Base-by-base conservation (phyloP, 768 basidiomycete genomes). In the Suillus alpinus region DNA sequence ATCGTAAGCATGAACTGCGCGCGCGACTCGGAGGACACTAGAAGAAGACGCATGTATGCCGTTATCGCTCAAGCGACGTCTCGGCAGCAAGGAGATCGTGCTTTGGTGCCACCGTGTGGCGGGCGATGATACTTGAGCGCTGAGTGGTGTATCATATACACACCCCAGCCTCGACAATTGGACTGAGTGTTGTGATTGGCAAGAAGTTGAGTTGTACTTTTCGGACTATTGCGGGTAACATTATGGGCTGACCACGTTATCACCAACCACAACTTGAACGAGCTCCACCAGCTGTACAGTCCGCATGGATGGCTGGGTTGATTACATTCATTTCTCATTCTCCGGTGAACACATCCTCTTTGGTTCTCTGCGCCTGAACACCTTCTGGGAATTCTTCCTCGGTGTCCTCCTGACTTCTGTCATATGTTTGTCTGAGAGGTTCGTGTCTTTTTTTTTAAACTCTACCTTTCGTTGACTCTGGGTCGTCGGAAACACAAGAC, bases 371-470 rank as follows among this genome's bases (percentile, higher is more conserved):
- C 77, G 73, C 40, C 71, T 91, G 16, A 70, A 77, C 50, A 85
- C 87, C 0, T 68, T 81, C 50, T 73, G 73, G 59, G 75, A 77
- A 4, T 87, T 89, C 64, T 26, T 82, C 32, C 58, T 79, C 1
- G 83, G 80, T 36, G 73, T 76, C 37, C 34, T 83, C 4, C 44
- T 89, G 18, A 79, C 82, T 4, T 52, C 74, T 4, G 43, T 62
- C 9, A 66, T 90, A 47, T 90, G 89, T 68, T 65, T 81, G 18
- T 60, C 65, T 0, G 89, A 91, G 73, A 80, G 89, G 88, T 88
- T 60, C 57, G 71, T 69, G 20, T 56, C 36, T 29, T 50, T 29
- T 46, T 46, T 59, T 34, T 37, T 55, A 53, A 50, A 40, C 29
- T 31, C 36, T 34, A 16, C 20, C 26, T 39, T 40, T 55, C 9